phyloP scores from a whole-genome alignment of 75 land plant species.

The Sequoiadendron giganteum region DNA sequence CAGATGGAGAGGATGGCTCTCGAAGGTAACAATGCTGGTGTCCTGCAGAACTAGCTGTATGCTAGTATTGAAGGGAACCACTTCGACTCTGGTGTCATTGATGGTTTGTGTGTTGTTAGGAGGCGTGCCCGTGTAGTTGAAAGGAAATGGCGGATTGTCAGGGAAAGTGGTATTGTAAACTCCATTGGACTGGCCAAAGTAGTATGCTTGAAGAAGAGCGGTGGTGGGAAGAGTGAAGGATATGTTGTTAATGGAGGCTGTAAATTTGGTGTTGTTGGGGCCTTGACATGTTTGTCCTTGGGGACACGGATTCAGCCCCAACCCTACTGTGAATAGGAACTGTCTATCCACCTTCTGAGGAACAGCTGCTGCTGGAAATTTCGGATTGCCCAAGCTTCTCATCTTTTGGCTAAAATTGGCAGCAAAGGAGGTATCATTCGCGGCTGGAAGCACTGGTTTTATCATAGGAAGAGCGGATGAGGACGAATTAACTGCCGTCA shows the following conservation, averaged over 20 bases:
- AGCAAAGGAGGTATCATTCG: too few species aligned
- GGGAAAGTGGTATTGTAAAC: constrained; percentile 49
- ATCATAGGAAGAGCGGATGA: too few species aligned
- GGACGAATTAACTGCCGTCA: too few species aligned
- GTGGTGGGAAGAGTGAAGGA: constrained; percentile 39
- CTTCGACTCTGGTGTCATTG: constrained; percentile 15
- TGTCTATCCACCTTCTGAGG: constrained; percentile 31
- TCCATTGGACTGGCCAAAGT: constrained; percentile 18
- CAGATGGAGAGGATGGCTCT: too few species aligned
- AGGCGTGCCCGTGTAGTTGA: constrained; percentile 44
- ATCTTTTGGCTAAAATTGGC: too few species aligned
- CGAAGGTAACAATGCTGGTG: too few species aligned
- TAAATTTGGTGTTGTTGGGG: constrained; percentile 29
- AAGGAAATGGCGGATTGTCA: constrained; percentile 17
- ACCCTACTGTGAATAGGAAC: constrained; percentile 53
- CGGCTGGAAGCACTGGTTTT: too few species aligned
- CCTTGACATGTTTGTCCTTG: constrained; percentile 44
- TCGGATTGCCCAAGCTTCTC: not conserved
- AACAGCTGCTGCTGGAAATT: constrained; percentile 28
- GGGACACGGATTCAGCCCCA: constrained; percentile 33
- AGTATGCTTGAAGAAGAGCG: constrained; percentile 41
- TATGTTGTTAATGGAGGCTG: constrained; percentile 48
- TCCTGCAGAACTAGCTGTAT: too few species aligned
- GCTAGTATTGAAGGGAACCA: constrained; percentile 11
- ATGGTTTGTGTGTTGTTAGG: constrained; percentile 27